A percentile compares a stretch with the other conserved stretches of the same genome.
Evolutionary conservation across 176 grass and related monocot species (phyloP).

Genomic region (Aegilops umbellulata): DNA sequence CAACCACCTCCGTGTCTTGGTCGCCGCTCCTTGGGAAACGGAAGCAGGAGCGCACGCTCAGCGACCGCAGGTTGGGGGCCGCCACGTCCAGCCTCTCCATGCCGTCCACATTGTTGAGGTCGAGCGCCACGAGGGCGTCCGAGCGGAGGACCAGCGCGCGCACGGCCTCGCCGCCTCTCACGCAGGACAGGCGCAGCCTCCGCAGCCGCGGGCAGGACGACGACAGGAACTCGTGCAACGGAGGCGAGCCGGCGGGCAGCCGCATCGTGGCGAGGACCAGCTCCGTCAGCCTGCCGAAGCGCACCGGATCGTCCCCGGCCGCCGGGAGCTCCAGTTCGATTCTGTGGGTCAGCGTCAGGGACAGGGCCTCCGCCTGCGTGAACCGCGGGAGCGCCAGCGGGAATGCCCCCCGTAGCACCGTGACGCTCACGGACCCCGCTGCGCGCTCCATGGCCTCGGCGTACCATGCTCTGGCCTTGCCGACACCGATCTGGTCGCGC

Average conservation of each 20-base stretch:
- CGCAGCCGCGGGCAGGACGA: constrained; percentile 9
- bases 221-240: constrained; percentile 16
- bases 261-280: neutral
- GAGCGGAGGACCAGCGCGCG: constrained; percentile 2
- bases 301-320: neutral
- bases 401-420: neutral
- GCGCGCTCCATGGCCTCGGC: neutral
- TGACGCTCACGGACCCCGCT: neutral
- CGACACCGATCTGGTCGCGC: neutral
- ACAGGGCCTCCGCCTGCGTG: neutral
- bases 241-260: neutral
- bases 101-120: neutral
- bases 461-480: neutral
- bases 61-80: neutral
- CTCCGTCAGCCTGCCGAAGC: constrained; percentile 7
- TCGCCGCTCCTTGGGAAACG: neutral
- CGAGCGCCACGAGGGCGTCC: neutral
- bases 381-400: neutral
- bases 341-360: neutral
- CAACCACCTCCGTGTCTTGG: neutral
- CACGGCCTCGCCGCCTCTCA: neutral
- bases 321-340: neutral
- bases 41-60: neutral
- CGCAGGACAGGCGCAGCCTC: neutral
- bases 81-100: neutral